Conservation (phyloP, 257 asterid genomes). For the Ilex asprella region DNA sequence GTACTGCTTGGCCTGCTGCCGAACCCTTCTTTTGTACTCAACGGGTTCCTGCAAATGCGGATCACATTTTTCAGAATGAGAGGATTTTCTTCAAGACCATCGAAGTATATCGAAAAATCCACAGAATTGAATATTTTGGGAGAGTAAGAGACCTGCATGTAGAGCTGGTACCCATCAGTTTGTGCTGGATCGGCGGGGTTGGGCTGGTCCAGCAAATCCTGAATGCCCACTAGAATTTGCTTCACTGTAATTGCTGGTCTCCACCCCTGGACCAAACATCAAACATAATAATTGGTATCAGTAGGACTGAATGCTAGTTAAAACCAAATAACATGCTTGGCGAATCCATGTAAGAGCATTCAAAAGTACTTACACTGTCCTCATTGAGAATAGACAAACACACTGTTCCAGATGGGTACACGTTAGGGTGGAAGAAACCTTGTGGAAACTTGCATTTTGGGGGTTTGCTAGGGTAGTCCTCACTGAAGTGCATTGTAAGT, state of each 20-base stretch:
- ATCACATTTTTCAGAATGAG: background rate
- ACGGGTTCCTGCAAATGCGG: background rate
- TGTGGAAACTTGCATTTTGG: background rate
- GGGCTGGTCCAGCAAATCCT: conserved; percentile 34
- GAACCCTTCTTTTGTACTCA: background rate
- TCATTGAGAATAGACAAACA: background rate
- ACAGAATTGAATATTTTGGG: background rate
- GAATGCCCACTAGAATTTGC: conserved; percentile 38
- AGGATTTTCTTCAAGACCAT: too few species aligned
- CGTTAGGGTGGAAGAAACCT: background rate
- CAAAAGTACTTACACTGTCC: background rate
- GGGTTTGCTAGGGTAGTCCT: background rate
- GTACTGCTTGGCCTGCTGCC: background rate
- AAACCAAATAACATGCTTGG: too few species aligned
- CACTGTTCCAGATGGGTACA: background rate
- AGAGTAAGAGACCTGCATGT: conserved; percentile 13
- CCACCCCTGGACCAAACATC: conserved; percentile 24
- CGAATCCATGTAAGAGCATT: background rate
- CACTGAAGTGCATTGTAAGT: background rate
- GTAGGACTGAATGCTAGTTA: background rate
- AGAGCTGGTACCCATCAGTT: conserved; percentile 26
- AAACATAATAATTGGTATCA: background rate
- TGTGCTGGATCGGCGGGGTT: conserved; percentile 37
- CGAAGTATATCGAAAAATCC: background rate
- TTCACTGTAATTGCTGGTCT: conserved; percentile 37